A percentile compares a stretch with the other conserved stretches of the same genome.
Evolutionary conservation across 345 rosid genomes (phyloP).

Genomic region (Populus ilicifolia): DNA sequence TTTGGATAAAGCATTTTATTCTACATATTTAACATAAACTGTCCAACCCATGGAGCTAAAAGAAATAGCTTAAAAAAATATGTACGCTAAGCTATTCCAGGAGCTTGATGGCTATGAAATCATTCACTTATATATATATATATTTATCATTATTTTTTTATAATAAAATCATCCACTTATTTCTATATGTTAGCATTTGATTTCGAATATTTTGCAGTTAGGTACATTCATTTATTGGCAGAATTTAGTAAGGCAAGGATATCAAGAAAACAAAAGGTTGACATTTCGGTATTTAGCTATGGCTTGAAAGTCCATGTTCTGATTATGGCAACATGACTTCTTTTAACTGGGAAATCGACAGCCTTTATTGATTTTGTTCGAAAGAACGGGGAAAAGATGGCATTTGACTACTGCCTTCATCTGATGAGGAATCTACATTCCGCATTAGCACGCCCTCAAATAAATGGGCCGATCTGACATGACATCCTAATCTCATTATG

Average conservation of each 20-base stretch:
- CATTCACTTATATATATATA: background rate
- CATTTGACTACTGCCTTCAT: background rate
- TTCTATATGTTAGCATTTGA: background rate
- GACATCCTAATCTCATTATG: background rate
- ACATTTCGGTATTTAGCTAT: too few relatives aligned
- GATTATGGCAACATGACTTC: background rate
- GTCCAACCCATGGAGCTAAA: background rate
- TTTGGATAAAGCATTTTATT: background rate
- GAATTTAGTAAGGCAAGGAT: background rate
- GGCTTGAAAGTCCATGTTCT: too few relatives aligned
- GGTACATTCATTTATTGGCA: conserved; percentile 1
- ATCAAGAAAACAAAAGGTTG: too few relatives aligned
- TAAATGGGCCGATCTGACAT: background rate
- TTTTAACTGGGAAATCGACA: background rate
- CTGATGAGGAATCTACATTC: background rate
- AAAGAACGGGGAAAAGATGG: background rate
- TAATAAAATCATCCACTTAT: background rate
- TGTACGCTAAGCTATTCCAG: background rate
- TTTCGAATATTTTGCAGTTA: background rate
- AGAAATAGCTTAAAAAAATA: background rate
- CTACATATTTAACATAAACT: background rate
- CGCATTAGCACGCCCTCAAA: background rate
- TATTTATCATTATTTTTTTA: too few relatives aligned
- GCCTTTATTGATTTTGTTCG: background rate
- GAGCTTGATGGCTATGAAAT: background rate